These are phyloP conservation scores for Phytophthora citrophthora DNA, from an alignment of 352 stramenopile genomes.

Conservation along the genomic window DNA sequence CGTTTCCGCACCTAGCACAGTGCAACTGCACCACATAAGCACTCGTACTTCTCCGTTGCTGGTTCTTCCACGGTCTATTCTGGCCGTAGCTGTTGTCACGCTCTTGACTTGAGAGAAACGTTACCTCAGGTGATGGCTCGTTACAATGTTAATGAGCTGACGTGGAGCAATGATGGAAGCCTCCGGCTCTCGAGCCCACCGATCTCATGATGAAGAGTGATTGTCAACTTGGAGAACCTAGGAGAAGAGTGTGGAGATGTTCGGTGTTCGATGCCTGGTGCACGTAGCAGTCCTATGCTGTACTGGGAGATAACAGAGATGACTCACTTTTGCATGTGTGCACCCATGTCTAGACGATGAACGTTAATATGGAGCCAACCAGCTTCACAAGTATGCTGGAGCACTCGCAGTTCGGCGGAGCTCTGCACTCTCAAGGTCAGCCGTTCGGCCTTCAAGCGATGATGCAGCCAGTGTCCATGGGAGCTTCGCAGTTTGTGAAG, in stretches of 20 bases:
- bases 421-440: slow-evolving; percentile 28
- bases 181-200: slow-evolving; percentile 15
- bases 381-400: slow-evolving; percentile 45
- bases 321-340: slow-evolving; percentile 44
- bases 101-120: slow-evolving; percentile 13
- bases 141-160: not conserved
- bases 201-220: slow-evolving; percentile 19
- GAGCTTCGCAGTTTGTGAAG: slow-evolving; percentile 29
- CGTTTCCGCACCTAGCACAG: not conserved
- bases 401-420: slow-evolving; percentile 32
- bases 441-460: slow-evolving; percentile 33
- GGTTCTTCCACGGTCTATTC: slow-evolving; percentile 8
- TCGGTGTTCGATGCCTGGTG: slow-evolving; percentile 10
- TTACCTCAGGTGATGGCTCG: slow-evolving; percentile 10
- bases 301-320: slow-evolving; percentile 4
- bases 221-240: slow-evolving; percentile 9
- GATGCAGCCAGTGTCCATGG: slow-evolving; percentile 32
- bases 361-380: slow-evolving; percentile 46
- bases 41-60: slow-evolving; percentile 23
- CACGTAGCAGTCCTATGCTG: not conserved
- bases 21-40: slow-evolving; percentile 1
- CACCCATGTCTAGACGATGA: slow-evolving; percentile 44
- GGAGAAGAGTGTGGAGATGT: slow-evolving; percentile 1
- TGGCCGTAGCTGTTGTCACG: slow-evolving; percentile 1
- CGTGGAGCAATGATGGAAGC: slow-evolving; percentile 18